Evolutionary conservation across 2,329 filamentous ascomycete species (phyloP).

Genomic region (Ophiocordyceps camponoti-leonardi): DNA sequence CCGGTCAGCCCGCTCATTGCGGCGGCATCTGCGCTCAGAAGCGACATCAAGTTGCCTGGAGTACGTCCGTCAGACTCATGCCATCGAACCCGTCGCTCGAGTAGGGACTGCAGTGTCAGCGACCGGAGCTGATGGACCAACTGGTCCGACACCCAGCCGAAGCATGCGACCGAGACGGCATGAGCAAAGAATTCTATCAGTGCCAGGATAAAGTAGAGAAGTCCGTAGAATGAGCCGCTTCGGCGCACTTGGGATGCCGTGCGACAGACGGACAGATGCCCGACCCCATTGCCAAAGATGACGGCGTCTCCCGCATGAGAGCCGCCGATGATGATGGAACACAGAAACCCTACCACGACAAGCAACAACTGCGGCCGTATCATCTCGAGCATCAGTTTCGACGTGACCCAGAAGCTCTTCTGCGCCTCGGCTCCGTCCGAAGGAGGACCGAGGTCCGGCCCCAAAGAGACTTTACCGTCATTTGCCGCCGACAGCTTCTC

Average conservation of each 20-base stretch:
- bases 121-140: conserved; percentile 46
- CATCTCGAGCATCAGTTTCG: neutral
- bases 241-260: conserved; percentile 16
- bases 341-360: neutral
- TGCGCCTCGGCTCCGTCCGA: conserved; percentile 14
- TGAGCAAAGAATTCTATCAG: conserved; percentile 32
- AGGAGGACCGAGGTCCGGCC: neutral
- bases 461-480: neutral
- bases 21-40: conserved; percentile 53
- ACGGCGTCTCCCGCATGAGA: conserved; percentile 36
- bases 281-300: conserved; percentile 25
- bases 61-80: conserved; percentile 48
- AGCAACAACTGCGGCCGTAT: neutral
- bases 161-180: conserved; percentile 33
- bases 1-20: conserved; percentile 52
- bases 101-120: conserved; percentile 44
- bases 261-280: conserved; percentile 29
- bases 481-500: neutral
- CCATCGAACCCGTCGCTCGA: conserved; percentile 53
- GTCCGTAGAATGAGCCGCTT: conserved; percentile 29
- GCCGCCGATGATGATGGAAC: conserved; percentile 30
- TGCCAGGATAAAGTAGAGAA: conserved; percentile 38
- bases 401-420: conserved; percentile 8
- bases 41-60: conserved; percentile 43
- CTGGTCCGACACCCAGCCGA: conserved; percentile 38